Percentiles rank a stretch among this genome's conserved stretches.
Conservation (phyloP, 2,329 filamentous ascomycete genomes). For the Trichocomaceae sp. region DNA sequence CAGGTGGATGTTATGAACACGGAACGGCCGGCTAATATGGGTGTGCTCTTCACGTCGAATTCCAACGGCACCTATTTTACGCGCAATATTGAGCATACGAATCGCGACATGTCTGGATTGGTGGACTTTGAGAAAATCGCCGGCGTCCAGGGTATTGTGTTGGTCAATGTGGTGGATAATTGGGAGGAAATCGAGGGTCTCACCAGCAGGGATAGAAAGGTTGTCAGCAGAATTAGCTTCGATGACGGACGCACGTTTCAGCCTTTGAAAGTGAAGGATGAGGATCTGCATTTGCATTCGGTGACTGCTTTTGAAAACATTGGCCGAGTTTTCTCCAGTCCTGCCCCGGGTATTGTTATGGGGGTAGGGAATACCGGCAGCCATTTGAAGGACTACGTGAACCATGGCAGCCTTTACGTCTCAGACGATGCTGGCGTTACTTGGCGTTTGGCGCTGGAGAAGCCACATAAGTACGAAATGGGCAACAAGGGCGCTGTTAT, state of each 20-base stretch:
- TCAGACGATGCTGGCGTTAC: constrained; percentile 85
- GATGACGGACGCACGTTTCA: constrained; percentile 89
- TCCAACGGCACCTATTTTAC: constrained; percentile 96
- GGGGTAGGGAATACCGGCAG: constrained; percentile 86
- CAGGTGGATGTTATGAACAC: constrained; percentile 86
- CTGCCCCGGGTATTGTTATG: constrained; percentile 88
- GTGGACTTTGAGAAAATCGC: constrained; percentile 95
- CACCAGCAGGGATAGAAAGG: constrained; percentile 45
- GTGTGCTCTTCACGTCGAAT: constrained; percentile 88
- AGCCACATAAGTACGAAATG: constrained; percentile 92
- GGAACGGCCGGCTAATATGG: constrained; percentile 60
- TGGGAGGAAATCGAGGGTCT: constrained; percentile 63
- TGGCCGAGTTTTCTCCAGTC: constrained; percentile 86
- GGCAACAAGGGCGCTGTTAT: constrained; percentile 88
- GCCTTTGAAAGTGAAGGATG: constrained; percentile 59
- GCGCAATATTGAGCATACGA: constrained; percentile 84
- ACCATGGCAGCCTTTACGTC: constrained; percentile 71
- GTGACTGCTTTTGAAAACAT: constrained; percentile 77
- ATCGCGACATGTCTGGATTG: constrained; percentile 65
- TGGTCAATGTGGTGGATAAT: constrained; percentile 87
- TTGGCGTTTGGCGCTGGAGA: constrained; percentile 67
- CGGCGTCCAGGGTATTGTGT: constrained; percentile 82
- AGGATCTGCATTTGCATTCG: constrained; percentile 78
- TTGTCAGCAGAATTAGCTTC: constrained; percentile 81
- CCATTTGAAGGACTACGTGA: constrained; percentile 58